Conservation (phyloP, 257 asterid species). For the Apocynum venetum region DNA sequence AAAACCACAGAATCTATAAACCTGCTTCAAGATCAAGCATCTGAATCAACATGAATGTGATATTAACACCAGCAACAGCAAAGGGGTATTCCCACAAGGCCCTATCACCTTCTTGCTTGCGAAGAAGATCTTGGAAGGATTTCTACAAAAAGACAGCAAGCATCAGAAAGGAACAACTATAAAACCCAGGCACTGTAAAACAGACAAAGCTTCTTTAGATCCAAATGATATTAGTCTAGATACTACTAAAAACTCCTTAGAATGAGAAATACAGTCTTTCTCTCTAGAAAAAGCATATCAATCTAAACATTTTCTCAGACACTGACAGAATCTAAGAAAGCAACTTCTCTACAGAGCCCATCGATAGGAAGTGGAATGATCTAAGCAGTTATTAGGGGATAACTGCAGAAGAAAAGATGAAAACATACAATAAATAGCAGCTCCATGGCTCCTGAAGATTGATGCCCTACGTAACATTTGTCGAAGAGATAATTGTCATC, state of each 20-base stretch:
- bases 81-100: conserved; percentile 98
- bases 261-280: neutral
- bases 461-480: neutral
- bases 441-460: neutral
- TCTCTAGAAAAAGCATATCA: neutral
- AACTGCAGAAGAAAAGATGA: no score
- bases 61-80: conserved; percentile 99
- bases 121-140: conserved; percentile 96
- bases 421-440: neutral
- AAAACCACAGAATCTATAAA: conserved; percentile 17
- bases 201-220: neutral
- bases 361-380: no score
- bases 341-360: neutral
- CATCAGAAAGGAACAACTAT: conserved; percentile 17
- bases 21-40: conserved; percentile 99
- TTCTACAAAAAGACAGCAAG: conserved; percentile 43
- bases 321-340: neutral
- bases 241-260: neutral
- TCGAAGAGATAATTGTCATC: neutral
- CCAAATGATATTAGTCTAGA: neutral
- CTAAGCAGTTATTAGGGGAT: no score
- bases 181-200: conserved; percentile 1
- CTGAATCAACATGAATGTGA: conserved; percentile 98
- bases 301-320: neutral
- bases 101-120: conserved; percentile 91